Conservation (phyloP, 2,329 filamentous ascomycete genomes). For the Colletotrichum sp. region DNA sequence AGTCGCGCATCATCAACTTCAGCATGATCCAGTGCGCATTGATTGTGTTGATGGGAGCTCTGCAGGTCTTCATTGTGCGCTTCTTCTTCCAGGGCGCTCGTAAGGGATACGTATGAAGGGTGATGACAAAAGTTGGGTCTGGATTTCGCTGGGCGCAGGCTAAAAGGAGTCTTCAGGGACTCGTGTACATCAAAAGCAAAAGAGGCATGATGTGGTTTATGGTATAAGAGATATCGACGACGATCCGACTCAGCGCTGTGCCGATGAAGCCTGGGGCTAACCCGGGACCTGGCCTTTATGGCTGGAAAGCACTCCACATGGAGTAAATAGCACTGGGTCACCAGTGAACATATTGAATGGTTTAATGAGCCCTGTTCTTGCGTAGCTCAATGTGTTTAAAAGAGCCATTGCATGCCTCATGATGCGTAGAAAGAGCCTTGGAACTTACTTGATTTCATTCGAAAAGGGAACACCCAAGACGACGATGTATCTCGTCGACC, state of each 20-base stretch:
- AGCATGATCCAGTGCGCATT: conserved; percentile 90
- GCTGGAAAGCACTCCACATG: neutral
- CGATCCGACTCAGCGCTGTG: conserved; percentile 9
- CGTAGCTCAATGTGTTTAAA: neutral
- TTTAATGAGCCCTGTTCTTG: neutral
- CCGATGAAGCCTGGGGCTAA: neutral
- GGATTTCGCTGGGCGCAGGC: conserved; percentile 7
- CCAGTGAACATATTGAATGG: neutral
- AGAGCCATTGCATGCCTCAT: neutral
- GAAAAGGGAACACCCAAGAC: neutral
- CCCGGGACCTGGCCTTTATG: neutral
- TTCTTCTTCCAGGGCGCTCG: conserved; percentile 93
- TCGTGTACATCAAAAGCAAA: conserved; percentile 21
- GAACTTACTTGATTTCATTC: neutral
- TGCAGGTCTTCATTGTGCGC: conserved; percentile 96
- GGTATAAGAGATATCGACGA: conserved; percentile 17
- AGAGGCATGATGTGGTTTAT: conserved; percentile 18
- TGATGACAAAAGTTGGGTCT: conserved; percentile 2
- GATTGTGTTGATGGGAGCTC: conserved; percentile 91
- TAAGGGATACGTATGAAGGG: conserved; percentile 70
- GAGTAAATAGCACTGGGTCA: neutral
- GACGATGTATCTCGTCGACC: neutral
- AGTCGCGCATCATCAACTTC: conserved; percentile 96
- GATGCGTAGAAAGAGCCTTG: neutral
- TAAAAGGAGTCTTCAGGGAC: conserved; percentile 10